A percentile compares a stretch with the other conserved stretches of the same genome.
phyloP scores from a whole-genome alignment of 805 yeast species.

The Komagataella populi region DNA sequence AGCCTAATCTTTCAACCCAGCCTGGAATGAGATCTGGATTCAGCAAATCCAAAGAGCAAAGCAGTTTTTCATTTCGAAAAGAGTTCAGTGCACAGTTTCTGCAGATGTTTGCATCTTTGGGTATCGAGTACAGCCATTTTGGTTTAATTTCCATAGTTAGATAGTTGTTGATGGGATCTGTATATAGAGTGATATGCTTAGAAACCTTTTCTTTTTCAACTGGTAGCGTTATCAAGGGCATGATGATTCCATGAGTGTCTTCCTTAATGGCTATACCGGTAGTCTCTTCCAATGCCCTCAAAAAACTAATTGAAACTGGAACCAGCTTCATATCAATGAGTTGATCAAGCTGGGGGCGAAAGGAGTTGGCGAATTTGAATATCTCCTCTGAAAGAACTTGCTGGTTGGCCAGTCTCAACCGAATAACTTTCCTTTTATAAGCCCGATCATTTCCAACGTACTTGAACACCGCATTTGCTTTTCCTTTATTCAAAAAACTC shows the following conservation, averaged over 20 bases:
- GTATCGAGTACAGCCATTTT: constrained; percentile 33
- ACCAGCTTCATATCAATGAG: constrained; percentile 9
- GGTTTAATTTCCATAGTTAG: constrained; percentile 32
- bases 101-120: constrained; percentile 18
- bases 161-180: background rate
- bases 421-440: constrained; percentile 22
- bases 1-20: constrained; percentile 19
- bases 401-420: constrained; percentile 19
- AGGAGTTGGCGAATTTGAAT: constrained; percentile 21
- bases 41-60: constrained; percentile 27
- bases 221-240: constrained; percentile 7
- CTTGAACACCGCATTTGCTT: constrained; percentile 32
- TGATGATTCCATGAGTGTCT: constrained; percentile 12
- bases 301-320: background rate
- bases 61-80: constrained; percentile 1
- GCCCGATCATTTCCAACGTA: constrained; percentile 22
- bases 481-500: constrained; percentile 30
- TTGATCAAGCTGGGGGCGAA: constrained; percentile 5
- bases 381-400: constrained; percentile 26
- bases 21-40: constrained; percentile 14
- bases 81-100: constrained; percentile 27
- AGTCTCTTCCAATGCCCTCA: background rate
- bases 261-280: constrained; percentile 1
- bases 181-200: constrained; percentile 14
- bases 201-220: constrained; percentile 6